These are phyloP conservation scores for Fusarium sambucinum DNA, from an alignment of 2,329 filamentous ascomycete species.

Conservation along the genomic window DNA sequence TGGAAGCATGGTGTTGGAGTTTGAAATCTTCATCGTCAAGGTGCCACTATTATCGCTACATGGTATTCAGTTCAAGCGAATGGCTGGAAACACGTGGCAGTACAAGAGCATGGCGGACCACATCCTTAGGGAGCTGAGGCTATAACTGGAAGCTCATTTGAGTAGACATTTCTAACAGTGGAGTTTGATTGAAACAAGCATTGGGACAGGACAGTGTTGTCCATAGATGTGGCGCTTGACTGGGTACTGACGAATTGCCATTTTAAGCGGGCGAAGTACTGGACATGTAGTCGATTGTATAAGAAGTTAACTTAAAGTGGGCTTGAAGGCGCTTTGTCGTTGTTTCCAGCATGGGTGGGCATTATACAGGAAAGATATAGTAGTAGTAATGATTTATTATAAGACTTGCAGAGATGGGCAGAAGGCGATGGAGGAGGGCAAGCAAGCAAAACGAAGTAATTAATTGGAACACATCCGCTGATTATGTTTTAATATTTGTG, in stretches of 20 bases:
- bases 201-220: slow-evolving; percentile 29
- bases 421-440: not conserved
- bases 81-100: slow-evolving; percentile 96
- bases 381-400: slow-evolving; percentile 46
- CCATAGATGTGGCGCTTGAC: slow-evolving; percentile 30
- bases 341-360: slow-evolving; percentile 39
- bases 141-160: slow-evolving; percentile 62
- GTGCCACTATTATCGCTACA: slow-evolving; percentile 92
- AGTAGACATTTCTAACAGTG: slow-evolving; percentile 11
- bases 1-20: slow-evolving; percentile 84
- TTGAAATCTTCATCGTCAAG: slow-evolving; percentile 98
- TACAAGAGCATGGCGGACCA: slow-evolving; percentile 99
- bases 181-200: slow-evolving; percentile 18
- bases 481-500: not conserved
- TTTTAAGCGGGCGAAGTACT: slow-evolving; percentile 21
- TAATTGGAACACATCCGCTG: slow-evolving; percentile 41
- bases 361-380: slow-evolving; percentile 45
- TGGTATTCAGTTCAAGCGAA: slow-evolving; percentile 97
- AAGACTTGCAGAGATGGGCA: slow-evolving; percentile 2
- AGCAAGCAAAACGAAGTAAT: slow-evolving; percentile 28
- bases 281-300: slow-evolving; percentile 41
- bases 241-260: slow-evolving; percentile 19
- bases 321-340: slow-evolving; percentile 29
- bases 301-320: slow-evolving; percentile 30
- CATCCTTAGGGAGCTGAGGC: slow-evolving; percentile 85